Conservation (phyloP, 2,329 filamentous ascomycete species). For the Arthrobotrys megalospora region DNA sequence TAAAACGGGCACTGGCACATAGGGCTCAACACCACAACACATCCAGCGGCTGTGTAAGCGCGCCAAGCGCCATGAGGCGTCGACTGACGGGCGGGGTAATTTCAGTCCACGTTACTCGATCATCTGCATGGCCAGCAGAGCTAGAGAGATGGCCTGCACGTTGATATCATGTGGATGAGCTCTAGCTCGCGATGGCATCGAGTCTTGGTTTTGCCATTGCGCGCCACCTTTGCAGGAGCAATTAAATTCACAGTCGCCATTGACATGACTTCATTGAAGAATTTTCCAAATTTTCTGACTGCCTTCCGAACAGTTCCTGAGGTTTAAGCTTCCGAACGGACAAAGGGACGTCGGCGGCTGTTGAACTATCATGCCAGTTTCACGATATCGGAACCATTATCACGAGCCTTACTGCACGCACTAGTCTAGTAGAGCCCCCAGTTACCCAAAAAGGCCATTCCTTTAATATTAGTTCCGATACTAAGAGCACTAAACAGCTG, state of each 20-base stretch:
- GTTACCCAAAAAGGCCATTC: constrained; percentile 6
- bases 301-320: constrained; percentile 10
- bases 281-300: neutral
- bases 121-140: constrained; percentile 32
- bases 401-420: constrained; percentile 48
- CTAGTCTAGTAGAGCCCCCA: neutral
- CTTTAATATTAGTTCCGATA: constrained; percentile 28
- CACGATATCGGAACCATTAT: constrained; percentile 53
- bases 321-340: constrained; percentile 23
- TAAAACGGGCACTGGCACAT: constrained; percentile 26
- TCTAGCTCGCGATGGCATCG: neutral
- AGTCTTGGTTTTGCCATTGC: neutral
- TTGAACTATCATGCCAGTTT: constrained; percentile 34
- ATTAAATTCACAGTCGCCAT: neutral
- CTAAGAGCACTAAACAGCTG: constrained; percentile 13
- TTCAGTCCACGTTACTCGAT: constrained; percentile 33
- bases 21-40: constrained; percentile 61
- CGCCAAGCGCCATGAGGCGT: constrained; percentile 26
- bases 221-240: constrained; percentile 24
- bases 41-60: constrained; percentile 22
- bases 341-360: constrained; percentile 32
- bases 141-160: constrained; percentile 39
- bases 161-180: constrained; percentile 38
- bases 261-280: constrained; percentile 7
- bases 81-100: constrained; percentile 26